These are phyloP conservation scores for Penicillium sp. DNA, from an alignment of 2,329 filamentous ascomycete species.

Conservation along the genomic window DNA sequence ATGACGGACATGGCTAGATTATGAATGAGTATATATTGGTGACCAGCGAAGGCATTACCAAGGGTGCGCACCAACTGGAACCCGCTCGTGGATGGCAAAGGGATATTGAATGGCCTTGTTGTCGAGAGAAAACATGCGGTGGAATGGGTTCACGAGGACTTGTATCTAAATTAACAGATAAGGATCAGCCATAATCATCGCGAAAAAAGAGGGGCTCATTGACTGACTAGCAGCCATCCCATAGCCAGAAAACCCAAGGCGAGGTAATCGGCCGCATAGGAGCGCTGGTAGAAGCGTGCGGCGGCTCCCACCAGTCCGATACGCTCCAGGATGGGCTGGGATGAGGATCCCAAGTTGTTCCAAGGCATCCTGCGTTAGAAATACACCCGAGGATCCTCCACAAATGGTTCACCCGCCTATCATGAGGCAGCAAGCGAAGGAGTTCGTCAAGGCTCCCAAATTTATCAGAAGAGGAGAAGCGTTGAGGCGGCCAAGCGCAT, in stretches of 20 bases:
- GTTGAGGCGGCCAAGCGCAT: neutral
- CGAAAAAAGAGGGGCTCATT: neutral
- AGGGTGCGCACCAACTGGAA: conserved; percentile 66
- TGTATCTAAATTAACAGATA: conserved; percentile 53
- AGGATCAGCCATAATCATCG: neutral
- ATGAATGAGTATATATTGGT: conserved; percentile 6
- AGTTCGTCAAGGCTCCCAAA: neutral
- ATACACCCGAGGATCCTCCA: conserved; percentile 10
- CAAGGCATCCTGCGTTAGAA: conserved; percentile 28
- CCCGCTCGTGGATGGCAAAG: conserved; percentile 79
- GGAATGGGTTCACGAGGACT: conserved; percentile 78
- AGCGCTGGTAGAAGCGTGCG: conserved; percentile 63
- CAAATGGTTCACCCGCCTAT: neutral
- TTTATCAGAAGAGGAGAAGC: neutral
- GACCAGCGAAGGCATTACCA: neutral
- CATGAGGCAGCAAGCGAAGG: neutral
- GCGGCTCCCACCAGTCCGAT: conserved; percentile 48
- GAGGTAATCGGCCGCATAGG: conserved; percentile 86
- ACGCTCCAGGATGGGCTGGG: conserved; percentile 19
- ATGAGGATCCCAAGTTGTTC: conserved; percentile 29
- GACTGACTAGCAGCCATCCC: conserved; percentile 53
- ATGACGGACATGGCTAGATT: conserved; percentile 66
- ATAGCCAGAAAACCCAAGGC: conserved; percentile 71
- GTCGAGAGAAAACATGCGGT: conserved; percentile 90
- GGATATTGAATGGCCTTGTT: conserved; percentile 84